Evolutionary conservation across 345 rosid genomes (phyloP), one percentile per base, ranked within the genome.

Genomic region (Aethionema arabicum): DNA sequence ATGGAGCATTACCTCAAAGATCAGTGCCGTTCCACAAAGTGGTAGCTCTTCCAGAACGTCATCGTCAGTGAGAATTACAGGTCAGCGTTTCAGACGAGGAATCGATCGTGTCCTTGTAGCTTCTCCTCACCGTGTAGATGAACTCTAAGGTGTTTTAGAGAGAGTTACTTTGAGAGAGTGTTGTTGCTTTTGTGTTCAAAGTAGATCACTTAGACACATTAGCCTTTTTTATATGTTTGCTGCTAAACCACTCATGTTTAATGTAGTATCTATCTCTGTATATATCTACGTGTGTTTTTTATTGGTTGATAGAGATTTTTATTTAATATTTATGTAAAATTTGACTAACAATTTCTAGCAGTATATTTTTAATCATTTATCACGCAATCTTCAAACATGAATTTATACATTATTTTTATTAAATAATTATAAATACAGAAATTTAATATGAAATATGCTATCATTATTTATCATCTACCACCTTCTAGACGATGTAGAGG

Each of bases 1-100:
- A 93, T 7, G 99, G 97, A 73, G 78, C 90, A 39, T 67, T 90
- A 75, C 99, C 97, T 29, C 85, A 85, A 77, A 83, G 97, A 76
- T 74, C 75, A 0, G 97, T 93, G 7, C 91, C 97, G 8, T 90
- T 85, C 52, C 77, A 73, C 79, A 82, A 75, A 56, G 99, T 93
- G 65, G 96, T 93, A 63, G 64, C 91, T 14, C 76, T 90, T 63
- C 99, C 97, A 1, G 95, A 82, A 5, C 90, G 91, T 29, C 91
- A 84, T 69, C 88, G 93, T 14, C 95, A 84, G 49, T 93, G 76
- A 89, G 37, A 15, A 55, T 15, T 47, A 65, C 37, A 52, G 39
- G 11, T 47, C 44, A 7, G 1, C 44, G 9, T 4, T 40, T 0
- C 4, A 21, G 2, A 21, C 27, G 27, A 21, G 27, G 27, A 21